Evolutionary conservation across 352 stramenopile genomes (phyloP), one percentile per base, ranked within the genome.

Genomic region (Phytophthora syringae): DNA sequence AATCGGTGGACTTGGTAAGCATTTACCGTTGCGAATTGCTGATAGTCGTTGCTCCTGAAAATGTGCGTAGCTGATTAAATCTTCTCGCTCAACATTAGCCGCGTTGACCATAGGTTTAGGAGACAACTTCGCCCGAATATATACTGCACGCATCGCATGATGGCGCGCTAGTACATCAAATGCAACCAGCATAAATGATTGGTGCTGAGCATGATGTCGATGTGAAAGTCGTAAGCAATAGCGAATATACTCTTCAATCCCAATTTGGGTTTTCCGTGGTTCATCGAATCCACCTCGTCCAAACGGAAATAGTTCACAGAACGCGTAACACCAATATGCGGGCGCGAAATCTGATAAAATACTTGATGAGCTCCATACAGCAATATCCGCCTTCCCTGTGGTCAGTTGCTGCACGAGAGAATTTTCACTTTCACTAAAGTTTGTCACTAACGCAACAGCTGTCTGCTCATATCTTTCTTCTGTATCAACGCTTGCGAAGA

Each of bases 281-380:
- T 67, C 60, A 20, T 70, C 56, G 11, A 70, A 20, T 1, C 60
- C 56, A 32, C 67, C 67, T 28, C 67, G 50, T 7, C 67, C 67
- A 39, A 28, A 75, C 1, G 67, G 56, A 53, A 75, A 37, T 15
- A 37, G 32, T 15, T 37, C 32, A 37, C 5, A 37, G 15, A 37
- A 73, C 0, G 58, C 21, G n/a, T 39, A 7, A 1, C 20, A 12
- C 64, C 64, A 73, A 45, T 68, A 73, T 16, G 30, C 11, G 3
- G 51, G 51, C 24, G 68, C 52, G 36, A 73, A 73, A 42, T 65
- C 64, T 0, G 58, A 73, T 3, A 73, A 15, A 49, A 73, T 65
- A 7, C 13, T 22, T 13, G 47, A 34, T 21, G 60, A 74, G n/a
- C 66, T 49, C 18, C 58, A 65, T 3, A 63, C 55, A 1, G 55